phyloP scores from a whole-genome alignment of 768 basidiomycete species.

The Pleurotus ostreatus region DNA sequence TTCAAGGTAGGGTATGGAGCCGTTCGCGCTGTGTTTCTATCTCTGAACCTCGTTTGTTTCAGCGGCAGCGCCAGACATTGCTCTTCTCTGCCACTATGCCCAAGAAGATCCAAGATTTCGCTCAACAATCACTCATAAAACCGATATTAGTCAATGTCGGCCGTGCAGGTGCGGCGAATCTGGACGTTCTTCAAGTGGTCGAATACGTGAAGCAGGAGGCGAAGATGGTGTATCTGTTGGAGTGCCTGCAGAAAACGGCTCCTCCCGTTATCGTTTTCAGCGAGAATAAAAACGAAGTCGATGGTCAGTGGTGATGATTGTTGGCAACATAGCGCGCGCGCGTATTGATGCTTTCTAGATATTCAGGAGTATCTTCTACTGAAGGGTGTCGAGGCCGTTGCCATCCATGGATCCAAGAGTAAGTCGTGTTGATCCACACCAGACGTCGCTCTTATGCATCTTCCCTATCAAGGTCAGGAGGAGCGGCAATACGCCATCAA shows the following conservation, averaged over 20 bases:
- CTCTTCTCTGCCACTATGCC: slow-evolving; percentile 99
- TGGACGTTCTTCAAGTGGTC: slow-evolving; percentile 94
- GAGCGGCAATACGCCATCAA: slow-evolving; percentile 99
- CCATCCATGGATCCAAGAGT: slow-evolving; percentile 98
- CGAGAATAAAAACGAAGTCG: slow-evolving; percentile 99
- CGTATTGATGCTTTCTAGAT: slow-evolving; percentile 45
- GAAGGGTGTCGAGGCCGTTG: slow-evolving; percentile 97
- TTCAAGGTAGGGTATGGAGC: slow-evolving; percentile 63
- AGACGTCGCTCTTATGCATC: neutral
- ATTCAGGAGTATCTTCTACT: slow-evolving; percentile 96
- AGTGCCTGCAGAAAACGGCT: slow-evolving; percentile 96
- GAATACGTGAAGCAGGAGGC: slow-evolving; percentile 99
- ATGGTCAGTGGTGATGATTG: slow-evolving; percentile 52
- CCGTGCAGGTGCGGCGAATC: slow-evolving; percentile 93
- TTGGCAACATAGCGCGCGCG: neutral
- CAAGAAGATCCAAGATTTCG: slow-evolving; percentile 97
- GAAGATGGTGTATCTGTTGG: slow-evolving; percentile 98
- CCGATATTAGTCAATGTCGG: slow-evolving; percentile 97
- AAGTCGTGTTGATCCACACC: slow-evolving; percentile 19
- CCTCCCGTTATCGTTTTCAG: slow-evolving; percentile 98
- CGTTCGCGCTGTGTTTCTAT: slow-evolving; percentile 14
- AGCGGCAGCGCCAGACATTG: slow-evolving; percentile 95
- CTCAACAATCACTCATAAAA: slow-evolving; percentile 91
- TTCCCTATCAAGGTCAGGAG: slow-evolving; percentile 63
- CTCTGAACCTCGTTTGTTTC: slow-evolving; percentile 3